Evolutionary conservation across 352 stramenopile genomes (phyloP).

Genomic region (Pythium sp.): DNA sequence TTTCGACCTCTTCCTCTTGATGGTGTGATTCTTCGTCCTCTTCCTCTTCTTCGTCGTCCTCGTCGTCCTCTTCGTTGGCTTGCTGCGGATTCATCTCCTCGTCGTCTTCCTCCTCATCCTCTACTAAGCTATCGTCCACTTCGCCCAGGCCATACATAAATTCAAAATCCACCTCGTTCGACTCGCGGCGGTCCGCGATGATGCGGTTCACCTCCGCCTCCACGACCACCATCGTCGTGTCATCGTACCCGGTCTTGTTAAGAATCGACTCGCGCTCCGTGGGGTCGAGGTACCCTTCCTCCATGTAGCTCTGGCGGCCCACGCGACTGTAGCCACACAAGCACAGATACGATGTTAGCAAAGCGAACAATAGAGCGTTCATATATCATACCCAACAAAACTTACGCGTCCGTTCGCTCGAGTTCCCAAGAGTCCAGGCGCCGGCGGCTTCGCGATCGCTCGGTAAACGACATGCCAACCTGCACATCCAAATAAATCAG

Average conservation of each 20-base stretch:
- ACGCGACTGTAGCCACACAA: conserved; percentile 40
- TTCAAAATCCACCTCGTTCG: conserved; percentile 80
- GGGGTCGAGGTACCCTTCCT: conserved; percentile 80
- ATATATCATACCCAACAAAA: conserved; percentile 8
- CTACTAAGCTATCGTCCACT: conserved; percentile 25
- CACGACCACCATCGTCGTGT: conserved; percentile 65
- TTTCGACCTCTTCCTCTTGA: background rate
- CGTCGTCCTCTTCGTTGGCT: conserved; percentile 29
- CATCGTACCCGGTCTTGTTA: conserved; percentile 71
- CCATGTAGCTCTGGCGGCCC: conserved; percentile 81
- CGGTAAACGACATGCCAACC: conserved; percentile 73
- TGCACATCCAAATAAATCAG: conserved; percentile 7
- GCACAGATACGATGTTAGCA: background rate
- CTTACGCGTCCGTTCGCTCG: conserved; percentile 66
- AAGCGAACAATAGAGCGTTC: background rate
- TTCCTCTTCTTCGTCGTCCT: conserved; percentile 29
- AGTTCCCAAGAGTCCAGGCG: conserved; percentile 79
- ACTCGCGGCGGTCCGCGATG: conserved; percentile 75
- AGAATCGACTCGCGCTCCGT: conserved; percentile 74
- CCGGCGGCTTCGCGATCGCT: conserved; percentile 68
- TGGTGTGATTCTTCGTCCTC: background rate
- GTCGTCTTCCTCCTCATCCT: conserved; percentile 32
- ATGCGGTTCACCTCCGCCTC: conserved; percentile 83
- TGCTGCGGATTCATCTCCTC: conserved; percentile 32
- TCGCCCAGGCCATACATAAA: conserved; percentile 66